Evolutionary conservation across 768 basidiomycete genomes (phyloP).

Genomic region (Leccinellum albellum): DNA sequence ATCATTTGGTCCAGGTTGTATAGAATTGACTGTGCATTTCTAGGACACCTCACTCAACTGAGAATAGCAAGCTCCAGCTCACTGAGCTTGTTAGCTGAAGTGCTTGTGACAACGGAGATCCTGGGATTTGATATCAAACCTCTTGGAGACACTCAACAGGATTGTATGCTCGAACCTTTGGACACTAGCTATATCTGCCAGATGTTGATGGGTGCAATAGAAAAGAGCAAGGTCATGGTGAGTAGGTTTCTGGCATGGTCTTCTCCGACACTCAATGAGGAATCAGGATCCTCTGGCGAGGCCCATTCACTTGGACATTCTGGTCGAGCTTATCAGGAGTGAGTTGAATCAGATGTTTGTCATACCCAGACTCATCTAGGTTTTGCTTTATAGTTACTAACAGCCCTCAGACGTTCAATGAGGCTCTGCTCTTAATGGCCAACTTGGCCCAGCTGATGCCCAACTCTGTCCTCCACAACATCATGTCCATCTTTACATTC

Average conservation of each 20-base stretch:
- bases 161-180: constrained; percentile 55
- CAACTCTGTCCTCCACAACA: constrained; percentile 86
- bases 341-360: constrained; percentile 1
- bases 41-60: constrained; percentile 21
- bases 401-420: constrained; percentile 93
- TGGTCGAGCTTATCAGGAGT: constrained; percentile 87
- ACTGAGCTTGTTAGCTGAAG: constrained; percentile 63
- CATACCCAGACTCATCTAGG: background rate
- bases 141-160: constrained; percentile 70
- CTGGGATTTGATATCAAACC: constrained; percentile 61
- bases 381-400: constrained; percentile 56
- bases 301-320: constrained; percentile 72
- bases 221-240: constrained; percentile 57
- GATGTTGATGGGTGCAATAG: constrained; percentile 77
- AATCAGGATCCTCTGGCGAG: constrained; percentile 53
- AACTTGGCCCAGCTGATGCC: constrained; percentile 80
- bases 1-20: background rate
- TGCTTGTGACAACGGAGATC: constrained; percentile 64
- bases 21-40: background rate
- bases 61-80: constrained; percentile 42
- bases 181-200: constrained; percentile 80
- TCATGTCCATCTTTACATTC: constrained; percentile 99
- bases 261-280: background rate
- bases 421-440: constrained; percentile 85
- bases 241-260: constrained; percentile 13